Conservation (phyloP, 768 basidiomycete species). For the Cystobasidium onofrii region DNA sequence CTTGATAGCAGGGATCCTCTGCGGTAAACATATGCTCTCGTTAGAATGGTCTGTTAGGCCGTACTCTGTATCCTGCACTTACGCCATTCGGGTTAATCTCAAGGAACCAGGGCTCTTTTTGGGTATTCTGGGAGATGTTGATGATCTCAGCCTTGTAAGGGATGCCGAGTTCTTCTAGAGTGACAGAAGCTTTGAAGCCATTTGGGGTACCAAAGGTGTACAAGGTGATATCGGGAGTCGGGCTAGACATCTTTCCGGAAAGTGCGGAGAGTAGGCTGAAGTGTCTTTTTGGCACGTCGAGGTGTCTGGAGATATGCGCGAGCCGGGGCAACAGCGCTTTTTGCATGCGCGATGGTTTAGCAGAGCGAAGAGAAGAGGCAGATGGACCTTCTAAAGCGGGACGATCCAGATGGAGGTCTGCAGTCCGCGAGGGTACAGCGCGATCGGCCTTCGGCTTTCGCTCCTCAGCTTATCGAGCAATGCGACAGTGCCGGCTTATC, state of each 20-base stretch:
- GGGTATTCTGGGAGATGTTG: constrained; percentile 19
- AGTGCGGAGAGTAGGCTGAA: constrained; percentile 4
- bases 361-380: neutral
- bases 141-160: constrained; percentile 25
- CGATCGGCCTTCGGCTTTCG: no score
- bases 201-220: constrained; percentile 27
- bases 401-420: no score
- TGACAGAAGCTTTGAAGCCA: constrained; percentile 23
- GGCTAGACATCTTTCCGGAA: neutral
- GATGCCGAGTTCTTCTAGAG: constrained; percentile 23
- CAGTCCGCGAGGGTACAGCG: no score
- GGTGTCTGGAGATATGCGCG: neutral
- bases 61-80: neutral
- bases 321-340: neutral
- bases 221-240: constrained; percentile 17
- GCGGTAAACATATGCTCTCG: no score
- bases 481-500: no score
- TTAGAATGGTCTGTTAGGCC: neutral
- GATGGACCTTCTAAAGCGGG: neutral
- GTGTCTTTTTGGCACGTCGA: neutral
- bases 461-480: no score
- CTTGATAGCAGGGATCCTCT: constrained; percentile 25
- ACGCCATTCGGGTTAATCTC: constrained; percentile 29
- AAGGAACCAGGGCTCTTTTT: constrained; percentile 21
- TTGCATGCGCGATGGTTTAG: neutral